These are phyloP conservation scores for Tephrocybe sp. DNA, from an alignment of 768 basidiomycete species.

Conservation along the genomic window DNA sequence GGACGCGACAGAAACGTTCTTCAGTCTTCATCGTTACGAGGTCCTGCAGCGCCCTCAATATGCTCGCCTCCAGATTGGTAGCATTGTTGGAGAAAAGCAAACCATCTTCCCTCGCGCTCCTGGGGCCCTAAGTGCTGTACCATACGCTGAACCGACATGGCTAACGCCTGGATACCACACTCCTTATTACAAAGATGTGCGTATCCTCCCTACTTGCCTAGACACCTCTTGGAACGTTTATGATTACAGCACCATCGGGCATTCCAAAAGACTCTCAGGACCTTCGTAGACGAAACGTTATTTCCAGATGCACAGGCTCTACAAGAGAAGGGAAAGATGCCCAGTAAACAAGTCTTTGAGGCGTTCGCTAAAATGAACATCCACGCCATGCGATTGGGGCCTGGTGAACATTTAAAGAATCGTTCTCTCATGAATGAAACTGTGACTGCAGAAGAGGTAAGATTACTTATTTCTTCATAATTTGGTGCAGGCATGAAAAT, in stretches of 20 bases:
- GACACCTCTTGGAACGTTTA: background rate
- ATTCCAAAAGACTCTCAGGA: slow-evolving; percentile 16
- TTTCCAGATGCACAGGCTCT: slow-evolving; percentile 17
- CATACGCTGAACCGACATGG: slow-evolving; percentile 82
- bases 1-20: slow-evolving; percentile 73
- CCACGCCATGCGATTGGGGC: slow-evolving; percentile 18
- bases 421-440: slow-evolving; percentile 15
- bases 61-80: slow-evolving; percentile 60
- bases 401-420: slow-evolving; percentile 15
- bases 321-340: slow-evolving; percentile 17
- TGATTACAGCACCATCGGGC: slow-evolving; percentile 14
- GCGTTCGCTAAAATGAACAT: slow-evolving; percentile 13
- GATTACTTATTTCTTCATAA: background rate
- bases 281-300: slow-evolving; percentile 15
- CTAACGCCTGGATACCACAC: slow-evolving; percentile 52
- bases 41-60: slow-evolving; percentile 65
- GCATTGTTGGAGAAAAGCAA: slow-evolving; percentile 51
- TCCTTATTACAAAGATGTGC: slow-evolving; percentile 21
- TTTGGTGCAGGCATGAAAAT: background rate
- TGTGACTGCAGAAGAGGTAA: slow-evolving; percentile 15
- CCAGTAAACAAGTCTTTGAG: slow-evolving; percentile 12
- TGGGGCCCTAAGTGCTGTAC: slow-evolving; percentile 61
- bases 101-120: slow-evolving; percentile 38
- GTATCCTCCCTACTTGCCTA: background rate
- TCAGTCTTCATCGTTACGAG: slow-evolving; percentile 70